phyloP scores from a whole-genome alignment of 768 basidiomycete species.

The Amyloporia xantha region DNA sequence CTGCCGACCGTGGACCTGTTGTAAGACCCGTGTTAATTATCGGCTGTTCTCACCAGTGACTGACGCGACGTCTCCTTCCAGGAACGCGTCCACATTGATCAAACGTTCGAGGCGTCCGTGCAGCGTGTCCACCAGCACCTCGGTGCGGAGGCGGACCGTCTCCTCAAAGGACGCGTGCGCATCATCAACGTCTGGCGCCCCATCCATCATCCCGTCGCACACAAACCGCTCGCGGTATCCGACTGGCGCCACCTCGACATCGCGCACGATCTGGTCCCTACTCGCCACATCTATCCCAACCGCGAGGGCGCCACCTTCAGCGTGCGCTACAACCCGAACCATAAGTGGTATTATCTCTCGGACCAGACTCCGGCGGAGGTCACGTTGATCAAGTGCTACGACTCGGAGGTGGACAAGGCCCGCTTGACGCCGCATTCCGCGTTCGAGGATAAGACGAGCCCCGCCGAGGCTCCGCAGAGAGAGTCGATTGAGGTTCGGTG shows the following conservation, averaged over 20 bases:
- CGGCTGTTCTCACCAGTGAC: neutral
- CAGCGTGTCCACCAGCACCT: slow-evolving; percentile 31
- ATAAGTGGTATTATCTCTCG: slow-evolving; percentile 35
- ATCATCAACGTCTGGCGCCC: no score
- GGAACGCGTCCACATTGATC: no score
- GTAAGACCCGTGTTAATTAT: slow-evolving; percentile 16
- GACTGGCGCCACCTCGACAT: slow-evolving; percentile 35
- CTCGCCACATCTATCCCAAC: no score
- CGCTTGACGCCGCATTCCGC: slow-evolving; percentile 39
- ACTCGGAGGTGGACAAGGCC: slow-evolving; percentile 31
- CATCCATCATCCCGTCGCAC: no score
- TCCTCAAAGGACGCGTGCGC: no score
- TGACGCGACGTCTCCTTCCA: slow-evolving; percentile 22
- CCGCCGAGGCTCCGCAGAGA: slow-evolving; percentile 29
- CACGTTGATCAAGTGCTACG: slow-evolving; percentile 37
- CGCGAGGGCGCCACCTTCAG: slow-evolving; percentile 30
- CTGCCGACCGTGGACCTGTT: slow-evolving; percentile 24
- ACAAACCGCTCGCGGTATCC: no score
- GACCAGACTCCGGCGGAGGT: slow-evolving; percentile 36
- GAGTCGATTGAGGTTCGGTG: slow-evolving; percentile 39
- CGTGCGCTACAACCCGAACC: slow-evolving; percentile 30
- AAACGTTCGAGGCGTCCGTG: slow-evolving; percentile 26
- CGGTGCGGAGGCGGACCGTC: slow-evolving; percentile 33
- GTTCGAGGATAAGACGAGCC: slow-evolving; percentile 31
- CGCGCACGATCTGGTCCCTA: slow-evolving; percentile 31